phyloP scores from a whole-genome alignment of 2,329 filamentous ascomycete genomes.

The Proliferodiscus dingleyae region DNA sequence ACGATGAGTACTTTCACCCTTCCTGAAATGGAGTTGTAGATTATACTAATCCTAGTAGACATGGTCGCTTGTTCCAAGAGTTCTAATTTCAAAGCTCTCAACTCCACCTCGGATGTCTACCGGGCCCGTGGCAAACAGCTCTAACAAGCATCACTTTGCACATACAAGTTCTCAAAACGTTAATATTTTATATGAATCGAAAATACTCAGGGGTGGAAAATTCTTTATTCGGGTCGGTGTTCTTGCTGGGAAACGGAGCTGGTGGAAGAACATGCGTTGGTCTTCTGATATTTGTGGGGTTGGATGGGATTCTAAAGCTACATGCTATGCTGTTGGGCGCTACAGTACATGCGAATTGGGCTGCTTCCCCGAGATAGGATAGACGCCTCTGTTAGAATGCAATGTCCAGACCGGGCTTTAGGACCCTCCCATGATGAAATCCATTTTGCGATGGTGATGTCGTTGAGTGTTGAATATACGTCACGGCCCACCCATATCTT shows the following conservation, averaged over 20 bases:
- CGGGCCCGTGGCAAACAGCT: too few relatives aligned
- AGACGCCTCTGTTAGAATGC: not conserved
- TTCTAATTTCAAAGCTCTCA: conserved; percentile 1
- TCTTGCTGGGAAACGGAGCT: not conserved
- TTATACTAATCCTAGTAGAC: not conserved
- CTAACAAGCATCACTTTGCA: conserved; percentile 1
- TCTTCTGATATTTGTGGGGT: not conserved
- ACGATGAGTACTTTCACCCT: conserved; percentile 73
- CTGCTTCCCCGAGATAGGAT: not conserved
- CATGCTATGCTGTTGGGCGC: too few relatives aligned
- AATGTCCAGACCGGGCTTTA: too few relatives aligned
- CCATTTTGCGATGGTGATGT: too few relatives aligned
- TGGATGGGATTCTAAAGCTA: too few relatives aligned
- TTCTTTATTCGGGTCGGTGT: not conserved
- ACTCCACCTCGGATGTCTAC: too few relatives aligned
- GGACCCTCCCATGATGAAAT: too few relatives aligned
- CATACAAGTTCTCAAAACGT: conserved; percentile 1
- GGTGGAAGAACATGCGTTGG: conserved; percentile 1
- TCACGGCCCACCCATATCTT: too few relatives aligned
- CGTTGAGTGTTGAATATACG: too few relatives aligned
- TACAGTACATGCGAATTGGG: not conserved
- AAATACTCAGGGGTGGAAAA: not conserved
- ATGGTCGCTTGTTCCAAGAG: conserved; percentile 4
- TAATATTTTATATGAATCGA: not conserved
- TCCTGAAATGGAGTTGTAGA: not conserved